phyloP scores from a whole-genome alignment of 1,139 yeast species.

The Candida sojae region DNA sequence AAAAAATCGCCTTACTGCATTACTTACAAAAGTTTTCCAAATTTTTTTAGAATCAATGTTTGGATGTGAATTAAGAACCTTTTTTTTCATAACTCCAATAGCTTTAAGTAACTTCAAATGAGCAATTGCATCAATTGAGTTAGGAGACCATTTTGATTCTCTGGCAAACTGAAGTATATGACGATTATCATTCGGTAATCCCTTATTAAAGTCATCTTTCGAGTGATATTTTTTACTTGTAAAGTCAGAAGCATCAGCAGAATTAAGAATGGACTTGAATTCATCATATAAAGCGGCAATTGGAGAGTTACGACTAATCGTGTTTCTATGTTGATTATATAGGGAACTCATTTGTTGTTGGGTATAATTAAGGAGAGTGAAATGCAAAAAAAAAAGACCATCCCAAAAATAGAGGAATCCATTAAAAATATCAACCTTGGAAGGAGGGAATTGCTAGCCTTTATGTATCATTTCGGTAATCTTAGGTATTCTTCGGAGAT shows the following conservation, averaged over 20 bases:
- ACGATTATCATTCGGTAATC: background rate
- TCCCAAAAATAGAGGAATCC: background rate
- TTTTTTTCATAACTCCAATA: slow-evolving; percentile 24
- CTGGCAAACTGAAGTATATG: background rate
- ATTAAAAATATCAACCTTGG: too few species aligned
- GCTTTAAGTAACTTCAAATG: slow-evolving; percentile 34
- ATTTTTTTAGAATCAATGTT: slow-evolving; percentile 5
- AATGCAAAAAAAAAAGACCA: background rate
- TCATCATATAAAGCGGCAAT: background rate
- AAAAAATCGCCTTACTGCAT: slow-evolving; percentile 32
- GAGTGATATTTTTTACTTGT: background rate
- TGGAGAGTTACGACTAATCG: background rate
- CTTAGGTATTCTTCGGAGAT: too few species aligned
- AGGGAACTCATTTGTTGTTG: background rate
- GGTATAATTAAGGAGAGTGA: background rate
- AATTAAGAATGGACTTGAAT: background rate
- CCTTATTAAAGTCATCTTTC: background rate
- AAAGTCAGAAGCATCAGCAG: background rate
- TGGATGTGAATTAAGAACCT: slow-evolving; percentile 9
- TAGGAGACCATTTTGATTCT: background rate
- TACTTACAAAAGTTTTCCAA: slow-evolving; percentile 31
- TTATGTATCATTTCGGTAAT: too few species aligned
- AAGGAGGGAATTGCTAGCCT: background rate
- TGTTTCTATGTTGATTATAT: background rate
- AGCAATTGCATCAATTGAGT: slow-evolving; percentile 15